Evolutionary conservation across 2,329 filamentous ascomycete species (phyloP).

Genomic region (Hansfordia pulvinata): DNA sequence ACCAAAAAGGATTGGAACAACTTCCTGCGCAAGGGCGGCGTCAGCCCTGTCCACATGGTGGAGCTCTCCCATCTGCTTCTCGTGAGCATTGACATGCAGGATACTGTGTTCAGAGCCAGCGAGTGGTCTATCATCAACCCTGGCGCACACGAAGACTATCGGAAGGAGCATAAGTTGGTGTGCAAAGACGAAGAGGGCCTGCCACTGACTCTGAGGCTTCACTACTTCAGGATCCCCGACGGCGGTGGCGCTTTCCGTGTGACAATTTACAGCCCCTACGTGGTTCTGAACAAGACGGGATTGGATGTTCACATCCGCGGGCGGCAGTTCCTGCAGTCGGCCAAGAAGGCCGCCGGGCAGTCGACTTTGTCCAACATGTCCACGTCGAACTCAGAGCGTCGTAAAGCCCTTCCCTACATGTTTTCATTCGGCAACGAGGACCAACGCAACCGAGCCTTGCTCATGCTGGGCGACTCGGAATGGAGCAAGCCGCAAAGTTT

Average conservation of each 20-base stretch:
- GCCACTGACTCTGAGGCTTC: conserved; percentile 66
- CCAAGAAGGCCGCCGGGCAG: conserved; percentile 74
- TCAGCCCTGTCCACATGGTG: conserved; percentile 94
- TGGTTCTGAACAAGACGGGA: conserved; percentile 90
- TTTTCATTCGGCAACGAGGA: conserved; percentile 87
- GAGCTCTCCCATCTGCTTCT: conserved; percentile 88
- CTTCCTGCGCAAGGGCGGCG: conserved; percentile 88
- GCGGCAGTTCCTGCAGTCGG: conserved; percentile 76
- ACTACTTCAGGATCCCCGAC: conserved; percentile 82
- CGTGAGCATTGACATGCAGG: conserved; percentile 91
- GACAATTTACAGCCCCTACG: conserved; percentile 87
- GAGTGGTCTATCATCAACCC: conserved; percentile 97
- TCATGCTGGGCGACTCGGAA: conserved; percentile 78
- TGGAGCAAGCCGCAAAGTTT: conserved; percentile 99
- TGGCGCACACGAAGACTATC: conserved; percentile 75
- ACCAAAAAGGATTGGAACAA: conserved; percentile 99
- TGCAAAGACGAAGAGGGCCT: conserved; percentile 79
- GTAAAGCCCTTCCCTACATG: conserved; percentile 84
- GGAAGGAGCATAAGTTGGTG: conserved; percentile 62
- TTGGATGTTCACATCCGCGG: conserved; percentile 77
- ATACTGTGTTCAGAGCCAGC: conserved; percentile 85
- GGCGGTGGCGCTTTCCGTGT: conserved; percentile 94
- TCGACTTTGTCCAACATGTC: conserved; percentile 38
- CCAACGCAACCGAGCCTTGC: conserved; percentile 74
- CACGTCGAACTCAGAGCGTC: conserved; percentile 38